phyloP scores from a whole-genome alignment of 2,329 filamentous ascomycete genomes.

The Coniochaeta prunicola region DNA sequence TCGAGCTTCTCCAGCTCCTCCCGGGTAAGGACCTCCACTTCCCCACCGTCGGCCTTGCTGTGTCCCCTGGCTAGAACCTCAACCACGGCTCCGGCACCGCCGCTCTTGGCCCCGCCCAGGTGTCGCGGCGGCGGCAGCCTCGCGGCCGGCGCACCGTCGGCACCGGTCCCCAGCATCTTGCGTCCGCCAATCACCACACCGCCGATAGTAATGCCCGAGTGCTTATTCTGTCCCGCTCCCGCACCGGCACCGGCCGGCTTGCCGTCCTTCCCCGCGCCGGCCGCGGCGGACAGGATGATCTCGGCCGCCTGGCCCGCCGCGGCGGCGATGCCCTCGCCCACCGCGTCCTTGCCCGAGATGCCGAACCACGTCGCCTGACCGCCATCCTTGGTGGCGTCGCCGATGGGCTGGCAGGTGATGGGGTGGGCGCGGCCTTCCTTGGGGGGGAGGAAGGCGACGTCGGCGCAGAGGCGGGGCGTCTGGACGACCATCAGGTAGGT shows the following conservation, averaged over 20 bases:
- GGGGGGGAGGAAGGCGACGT: constrained; percentile 78
- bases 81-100: constrained; percentile 20
- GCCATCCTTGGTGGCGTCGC: constrained; percentile 44
- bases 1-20: constrained; percentile 63
- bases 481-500: constrained; percentile 90
- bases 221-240: constrained; percentile 10
- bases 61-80: constrained; percentile 38
- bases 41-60: constrained; percentile 51
- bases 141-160: constrained; percentile 38
- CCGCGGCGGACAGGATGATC: constrained; percentile 3
- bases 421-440: constrained; percentile 68
- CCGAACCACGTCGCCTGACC: constrained; percentile 24
- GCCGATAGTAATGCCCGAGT: constrained; percentile 35
- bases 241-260: constrained; percentile 2
- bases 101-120: not conserved
- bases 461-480: constrained; percentile 79
- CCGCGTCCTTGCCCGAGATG: constrained; percentile 26
- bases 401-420: constrained; percentile 69
- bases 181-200: constrained; percentile 46
- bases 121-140: constrained; percentile 37
- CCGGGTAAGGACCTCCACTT: constrained; percentile 51
- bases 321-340: constrained; percentile 26
- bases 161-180: constrained; percentile 37
- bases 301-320: constrained; percentile 15
- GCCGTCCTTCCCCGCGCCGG: constrained; percentile 8